These are phyloP conservation scores for Podospora australis DNA, from an alignment of 495 filamentous ascomycete species.

Conservation along the genomic window DNA sequence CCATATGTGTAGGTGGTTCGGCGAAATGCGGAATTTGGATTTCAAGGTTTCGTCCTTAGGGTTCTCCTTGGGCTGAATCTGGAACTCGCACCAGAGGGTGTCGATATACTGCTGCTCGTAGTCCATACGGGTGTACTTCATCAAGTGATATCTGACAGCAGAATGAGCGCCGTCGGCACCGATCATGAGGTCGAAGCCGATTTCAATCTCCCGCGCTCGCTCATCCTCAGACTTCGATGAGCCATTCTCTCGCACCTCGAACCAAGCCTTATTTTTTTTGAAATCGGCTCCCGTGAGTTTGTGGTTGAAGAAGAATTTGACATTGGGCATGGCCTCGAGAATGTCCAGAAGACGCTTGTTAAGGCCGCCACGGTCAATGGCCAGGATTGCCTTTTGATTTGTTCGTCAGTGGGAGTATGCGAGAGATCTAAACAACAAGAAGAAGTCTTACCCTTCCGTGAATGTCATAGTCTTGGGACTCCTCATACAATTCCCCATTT, in stretches of 20 bases:
- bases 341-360: constrained; percentile 85
- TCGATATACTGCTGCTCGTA: constrained; percentile 96
- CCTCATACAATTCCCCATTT: constrained; percentile 62
- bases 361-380: constrained; percentile 67
- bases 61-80: constrained; percentile 48
- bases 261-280: constrained; percentile 71
- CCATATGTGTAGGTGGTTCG: constrained; percentile 97
- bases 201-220: constrained; percentile 52
- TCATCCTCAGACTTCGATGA: constrained; percentile 6
- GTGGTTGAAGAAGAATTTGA: constrained; percentile 85
- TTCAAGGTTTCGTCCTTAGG: constrained; percentile 30
- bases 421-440: background rate
- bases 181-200: constrained; percentile 84
- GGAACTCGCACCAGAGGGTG: constrained; percentile 95
- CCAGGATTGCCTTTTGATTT: constrained; percentile 40
- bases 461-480: constrained; percentile 81
- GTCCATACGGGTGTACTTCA: constrained; percentile 83
- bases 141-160: constrained; percentile 79
- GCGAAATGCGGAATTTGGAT: constrained; percentile 68
- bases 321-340: constrained; percentile 74
- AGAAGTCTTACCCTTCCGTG: constrained; percentile 68
- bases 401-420: constrained; percentile 2
- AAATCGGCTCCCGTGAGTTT: constrained; percentile 88
- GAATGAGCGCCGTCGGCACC: constrained; percentile 97
- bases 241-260: constrained; percentile 51